Evolutionary conservation across 306 rosid species (phyloP), one percentile per base, ranked within the genome.

Genomic region (Vicia faba): DNA sequence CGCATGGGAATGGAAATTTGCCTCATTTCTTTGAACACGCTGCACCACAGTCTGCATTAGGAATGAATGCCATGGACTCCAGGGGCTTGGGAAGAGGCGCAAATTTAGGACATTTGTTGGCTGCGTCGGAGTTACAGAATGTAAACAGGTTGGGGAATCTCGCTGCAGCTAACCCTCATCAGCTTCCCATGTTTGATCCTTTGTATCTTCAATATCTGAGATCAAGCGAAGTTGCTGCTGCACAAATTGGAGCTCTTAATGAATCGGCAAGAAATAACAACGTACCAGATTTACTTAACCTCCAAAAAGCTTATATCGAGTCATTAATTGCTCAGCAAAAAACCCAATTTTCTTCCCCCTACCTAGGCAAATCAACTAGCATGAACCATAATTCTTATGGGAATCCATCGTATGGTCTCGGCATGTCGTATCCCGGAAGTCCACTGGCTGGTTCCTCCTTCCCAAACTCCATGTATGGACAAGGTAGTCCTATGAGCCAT

Each of bases 401-500:
- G 60, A 67, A 62, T 65, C 68, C 74, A 72, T 38, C 80, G 14
- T 66, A 56, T 81, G 79, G 82, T 63, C 19, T 50, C 18, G 74
- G 89, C 36, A 60, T 89, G 81, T 75, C 96, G 41, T 92, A 87
- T 83, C 91, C 93, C 29, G 93, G 96, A 75, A 89, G 93, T 72
- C 96, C 97, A 31, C 61, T 88, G 81, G 86, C 85, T 54, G 86
- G 83, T 78, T 83, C 96, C 16, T 67, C 81, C 72, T 82, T 79
- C 74, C 84, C 96, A 5, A 87, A 80, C 84, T 81, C 98, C 64
- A 84, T 86, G 20, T 76, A 84, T 76, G 97, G 90, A 70, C 81
- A 87, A 26, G 89, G 89, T 25, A 92, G 96, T 83, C 98, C 98
- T 54, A 81, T 89, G 79, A 82, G 85, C 87, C 96, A 86, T 66